These are phyloP conservation scores for Colletotrichum chrysophilum DNA, from an alignment of 2,329 filamentous ascomycete genomes.

Conservation along the genomic window DNA sequence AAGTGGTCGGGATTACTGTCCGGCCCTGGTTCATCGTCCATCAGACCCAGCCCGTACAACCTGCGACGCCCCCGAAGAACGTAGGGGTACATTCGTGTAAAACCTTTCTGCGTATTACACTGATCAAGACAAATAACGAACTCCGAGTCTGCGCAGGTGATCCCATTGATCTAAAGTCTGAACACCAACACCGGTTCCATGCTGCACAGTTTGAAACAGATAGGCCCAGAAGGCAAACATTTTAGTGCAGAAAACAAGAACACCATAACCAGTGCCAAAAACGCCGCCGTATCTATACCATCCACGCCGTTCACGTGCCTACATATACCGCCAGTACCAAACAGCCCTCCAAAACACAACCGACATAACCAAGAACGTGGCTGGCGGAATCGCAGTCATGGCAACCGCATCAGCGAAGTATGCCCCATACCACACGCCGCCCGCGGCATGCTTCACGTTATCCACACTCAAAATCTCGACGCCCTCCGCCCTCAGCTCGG, in stretches of 20 bases:
- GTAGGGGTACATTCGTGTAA: background rate
- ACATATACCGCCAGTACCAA: background rate
- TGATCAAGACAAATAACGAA: accelerated
- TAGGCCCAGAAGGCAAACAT: background rate
- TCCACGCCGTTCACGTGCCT: accelerated
- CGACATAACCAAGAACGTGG: background rate
- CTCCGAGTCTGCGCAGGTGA: accelerated
- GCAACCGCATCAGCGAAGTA: background rate
- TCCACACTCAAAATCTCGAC: constrained; percentile 67
- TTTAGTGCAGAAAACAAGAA: accelerated
- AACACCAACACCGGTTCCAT: accelerated
- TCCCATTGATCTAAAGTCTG: accelerated
- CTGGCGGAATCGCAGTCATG: background rate
- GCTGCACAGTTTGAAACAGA: accelerated
- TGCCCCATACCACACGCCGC: background rate
- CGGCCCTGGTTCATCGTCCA: background rate
- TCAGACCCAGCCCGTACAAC: background rate
- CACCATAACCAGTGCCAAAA: background rate
- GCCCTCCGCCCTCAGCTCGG: constrained; percentile 56
- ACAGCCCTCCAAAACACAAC: background rate
- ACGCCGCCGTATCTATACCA: background rate
- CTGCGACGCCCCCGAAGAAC: accelerated
- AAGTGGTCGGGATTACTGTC: background rate
- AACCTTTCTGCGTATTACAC: accelerated
- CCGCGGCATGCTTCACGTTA: background rate